These are phyloP conservation scores for Ophiosphaerella herpotricha DNA, from an alignment of 2,329 filamentous ascomycete genomes.

Conservation along the genomic window DNA sequence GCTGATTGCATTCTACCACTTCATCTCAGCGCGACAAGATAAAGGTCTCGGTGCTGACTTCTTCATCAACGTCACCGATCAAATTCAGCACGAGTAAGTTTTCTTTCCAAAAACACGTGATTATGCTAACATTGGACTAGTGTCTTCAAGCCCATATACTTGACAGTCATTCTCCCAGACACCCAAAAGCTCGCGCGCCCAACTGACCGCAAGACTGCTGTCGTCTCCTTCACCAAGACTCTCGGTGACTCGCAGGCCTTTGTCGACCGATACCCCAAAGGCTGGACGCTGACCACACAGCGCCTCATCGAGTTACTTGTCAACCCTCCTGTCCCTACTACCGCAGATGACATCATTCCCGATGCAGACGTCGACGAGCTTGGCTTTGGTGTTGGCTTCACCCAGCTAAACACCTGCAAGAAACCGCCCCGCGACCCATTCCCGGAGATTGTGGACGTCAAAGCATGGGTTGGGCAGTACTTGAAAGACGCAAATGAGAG, in stretches of 20 bases:
- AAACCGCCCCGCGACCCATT: conserved; percentile 77
- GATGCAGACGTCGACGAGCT: conserved; percentile 95
- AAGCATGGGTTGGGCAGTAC: conserved; percentile 80
- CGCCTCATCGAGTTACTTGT: conserved; percentile 86
- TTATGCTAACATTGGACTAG: conserved; percentile 44
- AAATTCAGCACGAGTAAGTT: conserved; percentile 70
- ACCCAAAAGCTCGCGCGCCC: conserved; percentile 88
- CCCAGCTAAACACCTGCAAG: conserved; percentile 88
- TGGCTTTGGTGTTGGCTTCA: conserved; percentile 93
- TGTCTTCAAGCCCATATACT: conserved; percentile 84
- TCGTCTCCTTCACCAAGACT: conserved; percentile 91
- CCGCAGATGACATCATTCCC: conserved; percentile 73
- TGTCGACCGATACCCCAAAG: conserved; percentile 68
- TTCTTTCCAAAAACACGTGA: not conserved
- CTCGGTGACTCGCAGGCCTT: conserved; percentile 86
- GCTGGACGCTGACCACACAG: conserved; percentile 89
- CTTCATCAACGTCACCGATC: conserved; percentile 83
- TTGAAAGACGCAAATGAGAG: conserved; percentile 77
- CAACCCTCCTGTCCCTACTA: conserved; percentile 76
- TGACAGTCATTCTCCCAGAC: conserved; percentile 81
- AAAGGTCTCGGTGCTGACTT: conserved; percentile 89
- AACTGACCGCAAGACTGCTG: conserved; percentile 88
- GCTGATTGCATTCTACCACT: conserved; percentile 93
- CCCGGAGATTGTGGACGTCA: conserved; percentile 79
- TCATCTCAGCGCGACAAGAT: conserved; percentile 78